Conservation (phyloP, 2,329 filamentous ascomycete species). For the Polychaeton citri region DNA sequence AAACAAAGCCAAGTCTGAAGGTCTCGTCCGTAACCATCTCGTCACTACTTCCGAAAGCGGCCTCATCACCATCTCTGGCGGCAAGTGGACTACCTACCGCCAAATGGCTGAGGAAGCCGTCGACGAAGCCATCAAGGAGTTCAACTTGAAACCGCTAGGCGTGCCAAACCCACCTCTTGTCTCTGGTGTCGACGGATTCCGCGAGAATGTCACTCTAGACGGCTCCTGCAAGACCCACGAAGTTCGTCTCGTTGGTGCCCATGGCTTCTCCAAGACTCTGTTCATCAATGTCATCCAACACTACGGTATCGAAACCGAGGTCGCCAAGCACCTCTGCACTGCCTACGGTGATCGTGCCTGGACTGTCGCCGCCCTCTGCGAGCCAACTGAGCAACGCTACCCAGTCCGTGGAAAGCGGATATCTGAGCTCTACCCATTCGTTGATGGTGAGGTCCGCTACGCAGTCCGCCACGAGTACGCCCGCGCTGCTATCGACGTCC, state of each 20-base stretch:
- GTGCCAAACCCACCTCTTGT: conserved; percentile 47
- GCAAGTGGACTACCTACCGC: conserved; percentile 87
- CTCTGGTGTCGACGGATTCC: conserved; percentile 54
- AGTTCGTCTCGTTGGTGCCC: conserved; percentile 68
- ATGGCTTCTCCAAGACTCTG: conserved; percentile 77
- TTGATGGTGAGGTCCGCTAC: conserved; percentile 84
- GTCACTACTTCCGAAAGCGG: conserved; percentile 68
- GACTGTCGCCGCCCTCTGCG: conserved; percentile 72
- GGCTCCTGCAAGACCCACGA: conserved; percentile 74
- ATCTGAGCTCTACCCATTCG: conserved; percentile 69
- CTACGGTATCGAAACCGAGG: conserved; percentile 81
- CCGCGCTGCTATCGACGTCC: conserved; percentile 76
- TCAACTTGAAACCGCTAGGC: conserved; percentile 46
- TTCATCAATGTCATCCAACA: conserved; percentile 95
- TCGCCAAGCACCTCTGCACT: conserved; percentile 75
- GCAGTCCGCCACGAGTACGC: conserved; percentile 82
- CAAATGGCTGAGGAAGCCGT: conserved; percentile 89
- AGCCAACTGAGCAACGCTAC: conserved; percentile 64
- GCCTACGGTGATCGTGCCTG: conserved; percentile 88
- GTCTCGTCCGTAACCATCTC: conserved; percentile 75
- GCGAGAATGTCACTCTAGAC: conserved; percentile 57
- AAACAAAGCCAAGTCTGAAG: conserved; percentile 73
- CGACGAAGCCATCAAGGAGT: conserved; percentile 61
- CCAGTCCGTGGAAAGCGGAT: conserved; percentile 73
- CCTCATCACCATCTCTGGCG: conserved; percentile 71